Base-by-base conservation (phyloP, 2,329 filamentous ascomycete genomes). In the Fonsecaea pedrosoi region DNA sequence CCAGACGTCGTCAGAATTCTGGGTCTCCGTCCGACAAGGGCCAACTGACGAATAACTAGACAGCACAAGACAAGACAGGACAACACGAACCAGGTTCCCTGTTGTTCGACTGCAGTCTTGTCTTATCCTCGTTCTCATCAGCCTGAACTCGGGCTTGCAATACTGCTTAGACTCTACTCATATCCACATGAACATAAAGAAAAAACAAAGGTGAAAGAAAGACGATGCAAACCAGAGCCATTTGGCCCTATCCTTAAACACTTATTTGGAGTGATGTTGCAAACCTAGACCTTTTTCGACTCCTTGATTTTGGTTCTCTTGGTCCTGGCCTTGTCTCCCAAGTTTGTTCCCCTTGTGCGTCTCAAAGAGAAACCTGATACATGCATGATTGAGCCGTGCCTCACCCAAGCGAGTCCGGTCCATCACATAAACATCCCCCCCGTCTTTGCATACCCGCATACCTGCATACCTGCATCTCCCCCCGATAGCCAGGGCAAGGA, bases 311-410 rank as follows among this genome's bases (percentile, higher is more conserved):
- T 50, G 45, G 18, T 50, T 50, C 45, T 50, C 25, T 25, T 50
- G 15, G 40, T 45, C 21, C 40, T 25, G 12, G 15, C 7, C 45
- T 21, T 25, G 45, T 25, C 45, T 21, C 45, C 45, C 12, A 25
- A 25, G 5, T 25, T 21, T 3, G 45, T 21, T 6, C 45, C 45
- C 25, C 12, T n/a, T 38, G 25, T 13, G 13, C 9, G 45, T 12
- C 15, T 13, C 18, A 21, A n/a, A 50, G 18, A 50, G 45, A 10
- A 18, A 21, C 13, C 18, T 50, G 45, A 50, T 50, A 50, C 45
- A 50, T 25, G 45, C 45, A 50, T 50, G 18, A 50, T 50, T 50
- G 45, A 50, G 21, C 45, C 45, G 18, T 50, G 9, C 18, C 18
- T 50, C 45, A 25, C 25, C 45, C 45, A 50, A 50, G 45, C 45